Base-by-base conservation (phyloP, 768 basidiomycete species). In the Mrakia blollopis region DNA sequence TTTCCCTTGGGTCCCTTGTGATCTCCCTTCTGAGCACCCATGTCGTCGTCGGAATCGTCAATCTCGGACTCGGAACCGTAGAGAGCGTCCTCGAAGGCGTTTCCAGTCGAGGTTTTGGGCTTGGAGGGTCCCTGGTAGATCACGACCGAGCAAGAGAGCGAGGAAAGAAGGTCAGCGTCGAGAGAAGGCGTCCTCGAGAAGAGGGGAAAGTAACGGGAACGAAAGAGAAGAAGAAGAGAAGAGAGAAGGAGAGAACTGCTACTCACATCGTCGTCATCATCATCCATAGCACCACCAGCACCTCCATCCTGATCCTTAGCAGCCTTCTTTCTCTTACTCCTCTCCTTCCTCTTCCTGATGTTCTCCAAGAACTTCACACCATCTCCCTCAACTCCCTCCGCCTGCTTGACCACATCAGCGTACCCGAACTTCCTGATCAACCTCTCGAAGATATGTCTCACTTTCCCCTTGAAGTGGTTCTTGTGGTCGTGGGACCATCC, bases 401-500 rank as follows among this genome's bases (percentile, higher is more conserved):
- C 86, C 81, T 91, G 89, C 65, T 80, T 80, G 75, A 84, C 84
- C 1, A 99, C 89, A 62, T 91, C 91, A 57, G 94, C 89, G 87
- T 89, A 97, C 0, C 90, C 91, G 81, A 97, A 97, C 79, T 94
- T 88, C 79, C 96, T 86, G 79, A 98, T 87, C 88, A 98, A 90
- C 67, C 96, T 89, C 85, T 98, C 96, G 80, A 98, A 95, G 79
- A 98, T 94, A 83, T 98, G 95, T 62, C 93, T 89, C 32, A 97
- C 94, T 85, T 98, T 98, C 70, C 88, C 86, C 84, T 98, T 98
- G 89, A 99, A 98, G 82, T 98, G 97, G 81, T 98, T 98, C 83
- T 96, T 96, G 85, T 98, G 96, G 81, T 98, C 95, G 82, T 97
- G 94, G 8, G 93, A 93, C 94, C 97, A 96, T 65, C 87, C 87